A percentile compares a stretch with the other conserved stretches of the same genome.
These are phyloP conservation scores for Meredithiella fracta DNA, from an alignment of 2,329 filamentous ascomycete genomes.

Conservation along the genomic window DNA sequence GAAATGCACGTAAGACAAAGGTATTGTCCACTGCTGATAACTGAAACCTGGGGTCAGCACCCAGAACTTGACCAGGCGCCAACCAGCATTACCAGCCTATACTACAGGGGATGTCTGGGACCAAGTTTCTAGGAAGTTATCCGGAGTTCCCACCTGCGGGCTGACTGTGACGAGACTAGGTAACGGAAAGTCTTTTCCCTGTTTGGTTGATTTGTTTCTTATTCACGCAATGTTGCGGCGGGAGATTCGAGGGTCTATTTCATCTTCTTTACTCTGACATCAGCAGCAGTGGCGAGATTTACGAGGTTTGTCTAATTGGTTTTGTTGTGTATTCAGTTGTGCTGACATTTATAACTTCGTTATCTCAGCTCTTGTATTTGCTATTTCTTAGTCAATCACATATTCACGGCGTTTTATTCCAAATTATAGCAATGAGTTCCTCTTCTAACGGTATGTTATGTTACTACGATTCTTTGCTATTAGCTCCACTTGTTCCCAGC, in stretches of 20 bases:
- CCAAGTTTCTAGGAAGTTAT: neutral
- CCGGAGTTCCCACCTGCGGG: no score
- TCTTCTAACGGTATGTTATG: neutral
- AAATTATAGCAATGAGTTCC: neutral
- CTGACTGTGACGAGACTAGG: neutral
- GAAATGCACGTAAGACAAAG: neutral
- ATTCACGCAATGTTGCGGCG: no score
- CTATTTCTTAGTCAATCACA: neutral
- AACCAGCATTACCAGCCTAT: neutral
- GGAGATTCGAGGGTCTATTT: neutral
- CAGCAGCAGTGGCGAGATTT: neutral
- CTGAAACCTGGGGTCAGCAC: neutral
- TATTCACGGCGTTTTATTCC: neutral
- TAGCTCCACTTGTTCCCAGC: no score
- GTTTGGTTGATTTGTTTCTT: neutral
- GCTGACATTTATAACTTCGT: neutral
- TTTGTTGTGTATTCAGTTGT: neutral
- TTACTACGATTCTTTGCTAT: neutral
- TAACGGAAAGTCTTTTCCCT: neutral
- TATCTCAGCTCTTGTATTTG: neutral
- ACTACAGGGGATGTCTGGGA: neutral
- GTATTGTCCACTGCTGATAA: conserved; percentile 1
- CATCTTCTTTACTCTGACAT: neutral
- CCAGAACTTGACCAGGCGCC: neutral
- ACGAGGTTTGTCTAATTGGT: neutral